Base-by-base conservation (phyloP, 2,329 filamentous ascomycete species). In the Trichoderma afroharzianum region DNA sequence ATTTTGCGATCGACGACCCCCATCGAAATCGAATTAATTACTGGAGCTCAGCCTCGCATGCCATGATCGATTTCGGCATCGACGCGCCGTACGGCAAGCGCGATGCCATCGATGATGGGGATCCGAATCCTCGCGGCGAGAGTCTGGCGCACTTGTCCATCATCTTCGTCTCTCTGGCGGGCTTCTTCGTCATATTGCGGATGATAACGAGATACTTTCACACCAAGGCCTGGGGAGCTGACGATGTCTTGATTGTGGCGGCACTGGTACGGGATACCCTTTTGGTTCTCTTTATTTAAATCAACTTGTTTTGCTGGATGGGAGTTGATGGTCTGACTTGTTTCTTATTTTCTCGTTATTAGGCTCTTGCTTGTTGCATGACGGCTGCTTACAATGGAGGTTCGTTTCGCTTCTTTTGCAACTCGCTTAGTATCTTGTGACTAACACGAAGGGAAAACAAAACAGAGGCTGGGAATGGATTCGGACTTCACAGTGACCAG, bases 341-440 rank as follows among this genome's bases (percentile, higher is more conserved):
- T 32, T 33, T 21, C 9, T 59, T 21, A n/a, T 0, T 57, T 21
- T 33, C 6, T 47, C 6, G 6, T 18, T 0, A 12, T 4, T 11
- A 63, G 62, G 39, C 62, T 24, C 26, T 64, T 9, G 26, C 62
- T 32, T 24, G 8, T 28, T 64, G 62, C 12, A 64, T 64, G 62
- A 64, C 62, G 11, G 62, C n/a, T 53, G 36, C 62, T 47, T 64
- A 64, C 62, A 64, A 64, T 6, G 62, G 62, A 64, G 62, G 62
- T 64, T 30, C 18, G 62, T 64, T 43, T 43, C 21, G 21, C 15
- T 11, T 39, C 7, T 63, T 3, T 47, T 47, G 18, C 8, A 28
- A 43, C 39, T 4, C 15, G 36, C 4, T 9, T 32, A 2, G 1
- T n/a, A 3, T n/a, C 18, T 30, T 28, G 9, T 32, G 26, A 43